Evolutionary conservation across 495 filamentous ascomycete genomes (phyloP), one percentile per base, ranked within the genome.

Genomic region (Lasiosphaeria hispida): DNA sequence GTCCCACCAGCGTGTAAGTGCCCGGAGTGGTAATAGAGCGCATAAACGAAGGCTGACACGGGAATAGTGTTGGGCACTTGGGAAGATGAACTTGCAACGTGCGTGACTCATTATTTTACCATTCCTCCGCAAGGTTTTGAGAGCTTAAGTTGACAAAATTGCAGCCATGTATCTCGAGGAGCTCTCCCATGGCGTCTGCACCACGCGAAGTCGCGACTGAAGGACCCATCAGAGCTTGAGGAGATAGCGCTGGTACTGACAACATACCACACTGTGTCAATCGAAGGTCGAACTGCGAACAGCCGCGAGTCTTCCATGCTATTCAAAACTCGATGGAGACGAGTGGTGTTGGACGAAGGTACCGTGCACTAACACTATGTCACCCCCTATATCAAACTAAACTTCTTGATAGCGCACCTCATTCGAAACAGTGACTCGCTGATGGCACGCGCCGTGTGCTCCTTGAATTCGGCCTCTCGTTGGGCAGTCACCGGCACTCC

Each of bases 311-410:
- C 10, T 7, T 67, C 64, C 0, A 13, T 63, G 3, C 42, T 72
- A 2, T 75, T 75, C 55, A 65, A 63, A 1, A 53, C 56, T 7
- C 59, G 37, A 1, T 79, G 75, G 77, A 63, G 52, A 10, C 59
- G 77, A 7, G 59, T 81, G 13, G 64, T 81, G 7, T 52, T 81
- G 13, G 78, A 81, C 55, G 78, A 81, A 75, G 78, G 78, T 76
- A 61, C 3, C 62, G 23, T 15, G 2, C 23, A 30, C 23, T 5
- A 30, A 30, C 23, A 5, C 23, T 5, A 30, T 5, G 2, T 30
- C n/a, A n/a, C n/a, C n/a, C n/a, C n/a, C n/a, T n/a, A n/a, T n/a
- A n/a, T n/a, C n/a, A n/a, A n/a, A n/a, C n/a, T n/a, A n/a, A n/a
- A n/a, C n/a, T n/a, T n/a, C 23, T 19, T 23, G 1, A 19, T 10